Base-by-base conservation (phyloP, 192 early-diverging fungal species). In the Coemansia sp. region DNA sequence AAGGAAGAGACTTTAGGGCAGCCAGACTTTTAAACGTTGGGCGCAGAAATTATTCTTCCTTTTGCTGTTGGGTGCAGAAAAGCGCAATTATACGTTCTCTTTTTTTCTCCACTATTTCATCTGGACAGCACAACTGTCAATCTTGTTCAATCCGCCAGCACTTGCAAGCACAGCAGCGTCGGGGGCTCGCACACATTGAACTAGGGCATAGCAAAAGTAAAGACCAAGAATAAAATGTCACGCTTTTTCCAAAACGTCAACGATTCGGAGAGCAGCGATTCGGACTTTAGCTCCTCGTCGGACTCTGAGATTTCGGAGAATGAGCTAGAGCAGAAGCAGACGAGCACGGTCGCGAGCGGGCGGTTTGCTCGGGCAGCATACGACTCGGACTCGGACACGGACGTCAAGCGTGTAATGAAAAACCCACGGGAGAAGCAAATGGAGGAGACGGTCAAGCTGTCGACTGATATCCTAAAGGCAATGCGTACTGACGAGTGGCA, bases 401-500 rank as follows among this genome's bases (percentile, higher is more conserved):
- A 89, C 28, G 81, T 73, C 47, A 91, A 88, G 82, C 85, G 88
- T 25, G 83, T 88, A 50, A 89, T 94, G 14, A 88, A 88, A 69
- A 91, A 87, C 31, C 86, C 85, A 65, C 91, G 90, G 71, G 73
- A 75, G 23, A 97, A 95, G 85, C 87, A 91, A 44, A 82, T 87
- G 55, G 90, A 96, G 17, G 94, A 97, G 72, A 83, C 96, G 75
- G 82, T 90, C 44, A 65, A 58, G 25, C 71, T 86, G 48, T 82
- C 87, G 50, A 85, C 85, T 60, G 70, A 83, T 5, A 82, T 95
- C 49, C 81, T 89, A 46, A 91, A 90, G 65, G 87, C 85, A 2
- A 70, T 85, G 71, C 93, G 95, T 72, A 93, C 90, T 59, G 90
- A 93, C 72, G 92, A 95, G 74, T 98, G 95, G 95, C 64, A 69